A percentile compares a stretch with the other conserved stretches of the same genome.
phyloP scores from a whole-genome alignment of 164 flowering plant species.

The Stephania japonica region DNA sequence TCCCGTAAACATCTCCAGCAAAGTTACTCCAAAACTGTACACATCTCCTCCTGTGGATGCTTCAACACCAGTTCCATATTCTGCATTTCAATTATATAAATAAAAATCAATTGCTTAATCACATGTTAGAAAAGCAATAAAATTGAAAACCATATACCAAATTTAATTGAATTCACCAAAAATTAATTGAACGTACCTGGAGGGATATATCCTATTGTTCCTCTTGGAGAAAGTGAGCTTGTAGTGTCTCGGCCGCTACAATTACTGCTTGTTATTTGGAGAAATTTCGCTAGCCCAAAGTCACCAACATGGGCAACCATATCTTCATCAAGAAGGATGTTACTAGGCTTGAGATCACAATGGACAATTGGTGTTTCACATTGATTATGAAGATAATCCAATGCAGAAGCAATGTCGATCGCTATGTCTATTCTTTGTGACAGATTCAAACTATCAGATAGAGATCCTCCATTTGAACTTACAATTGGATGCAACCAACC shows the following conservation, averaged over 20 bases:
- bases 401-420: neutral
- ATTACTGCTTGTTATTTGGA: neutral
- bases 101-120: too few species aligned
- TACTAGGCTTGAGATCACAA: neutral
- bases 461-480: neutral
- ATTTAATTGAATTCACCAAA: too few species aligned
- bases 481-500: neutral
- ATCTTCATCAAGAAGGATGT: neutral
- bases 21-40: too few species aligned
- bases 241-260: neutral
- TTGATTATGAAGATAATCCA: neutral
- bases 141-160: too few species aligned
- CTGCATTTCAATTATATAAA: too few species aligned
- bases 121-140: too few species aligned
- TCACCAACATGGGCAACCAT: neutral
- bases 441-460: neutral
- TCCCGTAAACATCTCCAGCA: too few species aligned
- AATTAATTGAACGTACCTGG: neutral
- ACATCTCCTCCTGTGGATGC: too few species aligned
- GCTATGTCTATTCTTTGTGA: neutral
- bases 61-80: too few species aligned
- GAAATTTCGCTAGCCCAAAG: conserved; percentile 7
- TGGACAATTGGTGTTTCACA: neutral
- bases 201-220: conserved; percentile 9
- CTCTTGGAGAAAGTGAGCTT: neutral